A percentile compares a stretch with the other conserved stretches of the same genome.
phyloP scores from a whole-genome alignment of 2,329 filamentous ascomycete genomes.

The Neonectria neomacrospora region DNA sequence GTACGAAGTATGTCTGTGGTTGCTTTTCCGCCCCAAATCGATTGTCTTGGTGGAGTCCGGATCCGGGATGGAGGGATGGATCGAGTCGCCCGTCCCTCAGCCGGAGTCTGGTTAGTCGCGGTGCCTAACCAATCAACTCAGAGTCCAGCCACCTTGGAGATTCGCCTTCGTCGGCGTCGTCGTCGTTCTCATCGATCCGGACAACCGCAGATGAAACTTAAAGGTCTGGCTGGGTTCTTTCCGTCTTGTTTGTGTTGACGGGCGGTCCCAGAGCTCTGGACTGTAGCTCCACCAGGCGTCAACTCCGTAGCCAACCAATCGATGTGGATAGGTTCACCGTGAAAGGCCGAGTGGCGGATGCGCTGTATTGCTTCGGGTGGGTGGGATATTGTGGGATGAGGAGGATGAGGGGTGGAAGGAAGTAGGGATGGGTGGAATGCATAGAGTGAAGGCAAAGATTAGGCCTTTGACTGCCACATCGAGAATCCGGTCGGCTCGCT shows the following conservation, averaged over 20 bases:
- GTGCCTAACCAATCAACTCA: conserved; percentile 42
- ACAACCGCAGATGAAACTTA: conserved; percentile 24
- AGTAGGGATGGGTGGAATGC: conserved; percentile 6
- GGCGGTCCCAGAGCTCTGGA: conserved; percentile 19
- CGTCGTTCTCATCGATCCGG: conserved; percentile 39
- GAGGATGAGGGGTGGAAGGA: not conserved
- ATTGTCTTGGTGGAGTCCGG: conserved; percentile 49
- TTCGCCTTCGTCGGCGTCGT: conserved; percentile 30
- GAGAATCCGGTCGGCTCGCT: conserved; percentile 2
- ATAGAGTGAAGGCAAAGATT: not conserved
- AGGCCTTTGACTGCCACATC: conserved; percentile 17
- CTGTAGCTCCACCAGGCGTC: conserved; percentile 14
- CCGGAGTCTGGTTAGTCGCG: conserved; percentile 42
- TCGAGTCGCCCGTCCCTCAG: conserved; percentile 40
- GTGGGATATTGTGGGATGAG: conserved; percentile 11
- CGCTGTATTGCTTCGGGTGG: conserved; percentile 16
- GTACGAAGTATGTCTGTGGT: conserved; percentile 50
- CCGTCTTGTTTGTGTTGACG: not conserved
- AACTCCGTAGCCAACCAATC: not conserved
- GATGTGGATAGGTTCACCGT: conserved; percentile 17
- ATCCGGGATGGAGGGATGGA: conserved; percentile 49
- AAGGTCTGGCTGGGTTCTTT: conserved; percentile 1
- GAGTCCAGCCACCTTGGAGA: conserved; percentile 41
- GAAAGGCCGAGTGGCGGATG: conserved; percentile 18
- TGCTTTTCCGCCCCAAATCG: conserved; percentile 47